Evolutionary conservation across 1,139 yeast genomes (phyloP), one percentile per base, ranked within the genome.

Genomic region (Saccharomyces pastorianus): DNA sequence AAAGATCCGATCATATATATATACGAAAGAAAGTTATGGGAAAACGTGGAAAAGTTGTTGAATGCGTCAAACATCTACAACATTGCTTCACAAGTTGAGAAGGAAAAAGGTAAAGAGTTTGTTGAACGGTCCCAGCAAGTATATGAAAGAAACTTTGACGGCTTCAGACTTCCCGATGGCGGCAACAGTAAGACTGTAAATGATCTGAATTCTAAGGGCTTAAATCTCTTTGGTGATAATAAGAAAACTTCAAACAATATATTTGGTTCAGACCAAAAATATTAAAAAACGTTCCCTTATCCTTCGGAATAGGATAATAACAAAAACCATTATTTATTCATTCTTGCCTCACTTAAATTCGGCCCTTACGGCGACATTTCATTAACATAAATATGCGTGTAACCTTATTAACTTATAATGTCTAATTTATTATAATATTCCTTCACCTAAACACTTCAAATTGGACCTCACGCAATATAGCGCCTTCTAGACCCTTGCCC

Each of bases 401-500:
- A 38, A 9, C 17, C 6, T 20, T 38, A 17, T 13, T 20, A 11
- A 38, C 2, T 38, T 38, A 9, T 38, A 38, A 11, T 38, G 26
- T 9, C 3, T 38, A 17, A 38, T 38, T 20, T 20, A 17, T 38
- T 17, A 20, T 20, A 38, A 38, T 38, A 38, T 20, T 38, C 44
- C 13, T 25, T 28, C 42, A 29, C 41, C 49, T 46, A 8, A 26
- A 44, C 6, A 51, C 32, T 11, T 11, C 17, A 23, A 51, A 51
- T 7, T 51, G 48, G 13, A 85, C 75, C 47, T 84, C 87, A 51
- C 86, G 72, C 44, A 81, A 67, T 38, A 85, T 64, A 0, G 84
- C 71, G 2, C 88, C 91, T 64, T 85, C 90, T 13, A 71, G 68
- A 0, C 83, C 87, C 65, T 80, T 80, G 0, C 86, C 82, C 51